A percentile compares a stretch with the other conserved stretches of the same genome.
phyloP scores from a whole-genome alignment of 2,329 filamentous ascomycete genomes.

The Sclerotinia glacialis region DNA sequence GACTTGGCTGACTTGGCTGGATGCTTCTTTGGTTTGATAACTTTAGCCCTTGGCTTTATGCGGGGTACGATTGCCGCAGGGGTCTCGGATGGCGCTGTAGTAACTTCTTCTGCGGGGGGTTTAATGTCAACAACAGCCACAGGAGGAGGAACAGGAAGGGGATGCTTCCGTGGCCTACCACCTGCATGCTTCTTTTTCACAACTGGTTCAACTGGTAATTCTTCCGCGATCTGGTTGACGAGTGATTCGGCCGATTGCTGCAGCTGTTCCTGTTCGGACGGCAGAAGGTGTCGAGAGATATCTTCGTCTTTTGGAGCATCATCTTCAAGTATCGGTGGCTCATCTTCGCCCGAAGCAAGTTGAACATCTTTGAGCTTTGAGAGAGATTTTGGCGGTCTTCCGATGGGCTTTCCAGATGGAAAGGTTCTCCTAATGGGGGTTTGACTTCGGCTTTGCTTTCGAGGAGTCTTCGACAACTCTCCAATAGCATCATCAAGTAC shows the following conservation, averaged over 20 bases:
- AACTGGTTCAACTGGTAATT: slow-evolving; percentile 14
- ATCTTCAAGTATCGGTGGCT: slow-evolving; percentile 11
- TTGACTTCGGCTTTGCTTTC: slow-evolving; percentile 27
- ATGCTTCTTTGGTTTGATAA: slow-evolving; percentile 25
- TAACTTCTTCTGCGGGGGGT: slow-evolving; percentile 10
- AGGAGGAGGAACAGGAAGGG: slow-evolving; percentile 15
- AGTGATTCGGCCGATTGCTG: slow-evolving; percentile 33
- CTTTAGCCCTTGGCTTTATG: slow-evolving; percentile 22
- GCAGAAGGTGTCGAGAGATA: slow-evolving; percentile 28
- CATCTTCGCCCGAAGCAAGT: slow-evolving; percentile 26
- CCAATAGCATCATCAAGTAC: slow-evolving; percentile 28
- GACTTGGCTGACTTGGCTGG: slow-evolving; percentile 22
- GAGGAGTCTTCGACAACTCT: slow-evolving; percentile 24
- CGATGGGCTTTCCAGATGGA: slow-evolving; percentile 37
- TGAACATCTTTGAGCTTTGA: slow-evolving; percentile 35
- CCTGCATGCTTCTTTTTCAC: slow-evolving; percentile 30
- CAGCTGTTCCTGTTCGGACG: slow-evolving; percentile 32
- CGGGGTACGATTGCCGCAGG: slow-evolving; percentile 11
- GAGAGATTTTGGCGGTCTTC: slow-evolving; percentile 37
- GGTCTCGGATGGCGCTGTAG: neutral
- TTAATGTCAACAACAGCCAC: slow-evolving; percentile 14
- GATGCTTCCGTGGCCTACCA: slow-evolving; percentile 28
- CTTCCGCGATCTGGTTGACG: slow-evolving; percentile 27
- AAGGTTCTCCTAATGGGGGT: slow-evolving; percentile 33
- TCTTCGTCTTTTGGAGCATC: slow-evolving; percentile 20